These are phyloP conservation scores for Melampsora americana DNA, from an alignment of 1,284 basidiomycete genomes.

Conservation along the genomic window DNA sequence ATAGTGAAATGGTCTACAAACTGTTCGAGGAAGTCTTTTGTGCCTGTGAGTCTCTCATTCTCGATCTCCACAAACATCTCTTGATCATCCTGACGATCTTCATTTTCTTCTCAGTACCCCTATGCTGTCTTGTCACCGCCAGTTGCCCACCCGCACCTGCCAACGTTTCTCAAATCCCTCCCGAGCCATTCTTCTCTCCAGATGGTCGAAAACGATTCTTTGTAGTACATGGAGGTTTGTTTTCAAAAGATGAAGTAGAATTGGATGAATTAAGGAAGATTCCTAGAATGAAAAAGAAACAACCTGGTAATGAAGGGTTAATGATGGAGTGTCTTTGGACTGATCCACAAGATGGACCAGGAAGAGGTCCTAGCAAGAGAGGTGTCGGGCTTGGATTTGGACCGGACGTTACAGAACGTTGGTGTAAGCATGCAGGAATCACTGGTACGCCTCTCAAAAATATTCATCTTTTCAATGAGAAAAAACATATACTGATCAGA, in stretches of 20 bases:
- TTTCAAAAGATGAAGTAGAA: constrained; percentile 88
- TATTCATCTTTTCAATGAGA: constrained; percentile 65
- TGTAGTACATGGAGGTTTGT: constrained; percentile 92
- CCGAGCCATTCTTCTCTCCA: constrained; percentile 55
- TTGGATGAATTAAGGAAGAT: constrained; percentile 88
- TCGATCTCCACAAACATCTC: not conserved
- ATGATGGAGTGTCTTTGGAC: constrained; percentile 73
- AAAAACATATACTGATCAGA: constrained; percentile 70
- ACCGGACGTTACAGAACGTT: constrained; percentile 63
- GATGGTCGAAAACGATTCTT: constrained; percentile 90
- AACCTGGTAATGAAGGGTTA: constrained; percentile 90
- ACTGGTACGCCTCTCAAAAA: constrained; percentile 42
- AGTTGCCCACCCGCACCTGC: constrained; percentile 62
- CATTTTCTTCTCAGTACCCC: constrained; percentile 64
- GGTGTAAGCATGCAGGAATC: constrained; percentile 49
- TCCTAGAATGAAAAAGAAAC: constrained; percentile 71
- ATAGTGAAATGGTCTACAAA: constrained; percentile 57
- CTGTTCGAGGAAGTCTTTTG: constrained; percentile 90
- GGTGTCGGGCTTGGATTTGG: constrained; percentile 95
- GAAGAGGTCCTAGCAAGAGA: constrained; percentile 94
- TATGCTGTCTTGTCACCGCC: constrained; percentile 78
- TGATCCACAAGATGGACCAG: constrained; percentile 82
- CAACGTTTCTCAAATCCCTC: constrained; percentile 51
- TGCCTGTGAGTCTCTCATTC: constrained; percentile 62
- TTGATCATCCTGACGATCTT: not conserved